Evolutionary conservation across 345 rosid genomes (phyloP), one percentile per base, ranked within the genome.

Genomic region (Citrus reticulata): DNA sequence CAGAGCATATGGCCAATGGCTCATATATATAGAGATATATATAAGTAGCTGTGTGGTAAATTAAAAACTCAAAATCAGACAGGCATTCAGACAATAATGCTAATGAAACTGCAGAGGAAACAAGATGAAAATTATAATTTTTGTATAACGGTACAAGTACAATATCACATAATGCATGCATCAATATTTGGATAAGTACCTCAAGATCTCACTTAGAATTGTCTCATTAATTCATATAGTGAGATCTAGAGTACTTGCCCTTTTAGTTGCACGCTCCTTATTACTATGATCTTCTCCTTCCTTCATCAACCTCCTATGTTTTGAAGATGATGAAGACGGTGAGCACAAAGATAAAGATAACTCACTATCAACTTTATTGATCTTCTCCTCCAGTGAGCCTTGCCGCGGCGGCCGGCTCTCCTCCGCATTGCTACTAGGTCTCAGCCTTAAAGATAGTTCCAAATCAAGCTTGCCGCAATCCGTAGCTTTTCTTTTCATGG

Each of bases 131-230:
- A 34, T 75, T 22, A 35, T 16, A 16, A 54, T 17, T 17, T 76
- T 71, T 76, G 69, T 77, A 19, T 68, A 49, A 51, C 34, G 77
- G 25, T 61, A 68, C 54, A 64, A 75, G 19, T 29, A 75, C 67
- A 78, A 55, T 54, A 17, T 64, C 49, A 78, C 30, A 30, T 72
- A 68, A 32, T 75, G 63, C 80, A 59, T 30, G 25, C 27, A 54
- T 30, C 46, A 46, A n/a, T 32, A 25, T 57, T 75, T 7, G 85
- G 82, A 80, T 80, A 93, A 93, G 96, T 94, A 93, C 97, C 87
- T 87, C 96, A 89, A 86, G 87, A 93, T 94, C 98, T 94, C 94
- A 94, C 98, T 94, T 88, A 82, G 96, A 93, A 93, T 91, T 82
- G 77, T 84, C 74, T 72, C 79, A 89, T 66, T 63, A 66, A 66